phyloP scores from a whole-genome alignment of 352 stramenopile species.

The Phytopythium aichiense region DNA sequence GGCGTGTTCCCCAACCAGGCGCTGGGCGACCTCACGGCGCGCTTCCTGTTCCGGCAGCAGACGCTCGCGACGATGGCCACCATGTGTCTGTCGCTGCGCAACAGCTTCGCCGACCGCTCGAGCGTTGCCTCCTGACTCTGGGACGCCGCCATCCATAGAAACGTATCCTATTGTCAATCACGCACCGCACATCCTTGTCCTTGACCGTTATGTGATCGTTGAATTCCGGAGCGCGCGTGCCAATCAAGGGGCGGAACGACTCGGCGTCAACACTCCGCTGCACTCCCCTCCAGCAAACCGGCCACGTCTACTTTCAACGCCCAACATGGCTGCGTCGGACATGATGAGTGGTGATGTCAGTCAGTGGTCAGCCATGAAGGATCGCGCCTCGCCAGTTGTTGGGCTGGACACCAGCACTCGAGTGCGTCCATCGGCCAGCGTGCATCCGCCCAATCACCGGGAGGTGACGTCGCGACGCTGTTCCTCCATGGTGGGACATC shows the following conservation, averaged over 20 bases:
- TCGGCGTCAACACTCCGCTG: neutral
- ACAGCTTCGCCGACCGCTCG: constrained; percentile 41
- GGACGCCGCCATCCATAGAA: neutral
- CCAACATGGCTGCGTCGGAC: neutral
- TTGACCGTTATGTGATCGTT: neutral
- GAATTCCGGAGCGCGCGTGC: neutral
- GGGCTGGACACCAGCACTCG: too few species aligned
- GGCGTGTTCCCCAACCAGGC: constrained; percentile 65
- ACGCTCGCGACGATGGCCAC: constrained; percentile 53
- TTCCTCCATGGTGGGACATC: neutral
- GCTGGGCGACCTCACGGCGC: constrained; percentile 62
- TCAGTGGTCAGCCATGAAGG: too few species aligned
- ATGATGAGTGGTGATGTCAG: neutral
- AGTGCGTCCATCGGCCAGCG: neutral
- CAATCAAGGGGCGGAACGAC: neutral
- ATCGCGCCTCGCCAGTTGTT: too few species aligned
- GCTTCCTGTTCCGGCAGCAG: constrained; percentile 75
- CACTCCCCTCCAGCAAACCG: neutral
- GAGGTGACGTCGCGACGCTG: neutral
- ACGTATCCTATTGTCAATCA: neutral
- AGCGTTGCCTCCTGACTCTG: neutral
- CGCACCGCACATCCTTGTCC: neutral
- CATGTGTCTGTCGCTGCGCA: constrained; percentile 66
- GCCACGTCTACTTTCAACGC: neutral
- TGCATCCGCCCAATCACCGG: neutral